Base-by-base conservation (phyloP, 768 basidiomycete genomes). In the Trichaptum fuscoviolaceum region DNA sequence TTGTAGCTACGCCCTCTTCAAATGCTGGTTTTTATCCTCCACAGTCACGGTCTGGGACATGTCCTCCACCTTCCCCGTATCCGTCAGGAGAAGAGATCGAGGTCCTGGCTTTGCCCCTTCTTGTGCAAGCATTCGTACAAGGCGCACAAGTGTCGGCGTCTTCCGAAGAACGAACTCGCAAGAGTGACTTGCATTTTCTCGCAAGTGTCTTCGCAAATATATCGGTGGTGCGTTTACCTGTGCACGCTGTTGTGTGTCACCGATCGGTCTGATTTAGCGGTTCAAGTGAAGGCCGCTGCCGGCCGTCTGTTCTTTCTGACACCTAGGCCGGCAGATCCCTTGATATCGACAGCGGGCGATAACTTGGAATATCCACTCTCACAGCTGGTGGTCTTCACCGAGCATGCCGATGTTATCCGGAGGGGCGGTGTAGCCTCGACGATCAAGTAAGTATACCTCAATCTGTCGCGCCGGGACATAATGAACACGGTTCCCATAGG, bases 161-260 rank as follows among this genome's bases (percentile, higher is more conserved):
- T n/a, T 67, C 65, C 64, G 79, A 81, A 26, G 82, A 84, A 70
- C 81, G 83, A 61, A 74, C 76, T 57, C 79, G 88, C 59, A 95
- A 95, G 77, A 93, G 88, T 62, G 82, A 90, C 60, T 82, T 96
- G 20, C 91, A 99, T 77, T 99, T 99, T 77, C 80, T 99, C 24
- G 88, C 96, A 0, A 93, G 90, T 69, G 96, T 98, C 15, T 97
- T 98, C 73, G 95, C 95, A 12, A 99, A 99, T 74, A 77, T 97
- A 65, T 91, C 86, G 63, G 84, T 86, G 69, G 96, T 95, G 73
- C 72, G 88, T 27, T 30, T 60, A 58, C 36, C 59, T 63, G 35
- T 30, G 4, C 20, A 42, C 24, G 61, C 62, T 25, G 58, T 34
- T 42, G 20, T 35, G 65, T 27, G 17, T 30, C 2, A 36, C 59